Base-by-base conservation (phyloP, 2,329 filamentous ascomycete species). In the Paraphoma sp. region DNA sequence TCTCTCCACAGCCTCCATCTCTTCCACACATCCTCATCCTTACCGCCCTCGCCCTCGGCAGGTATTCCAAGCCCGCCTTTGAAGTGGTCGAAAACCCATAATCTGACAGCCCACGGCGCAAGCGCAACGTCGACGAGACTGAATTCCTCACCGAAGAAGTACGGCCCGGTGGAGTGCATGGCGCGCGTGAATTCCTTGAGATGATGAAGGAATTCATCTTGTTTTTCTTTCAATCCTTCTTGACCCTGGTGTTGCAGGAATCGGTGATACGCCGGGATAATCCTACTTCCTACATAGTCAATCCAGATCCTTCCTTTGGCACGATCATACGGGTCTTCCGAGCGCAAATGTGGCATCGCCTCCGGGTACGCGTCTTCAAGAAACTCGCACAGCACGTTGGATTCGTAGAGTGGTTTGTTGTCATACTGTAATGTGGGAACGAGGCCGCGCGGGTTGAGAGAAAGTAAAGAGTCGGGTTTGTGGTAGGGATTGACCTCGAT, bases 41-140 rank as follows among this genome's bases (percentile, higher is more conserved):
- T 78, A 0, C 80, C 82, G 2, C 79, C 81, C 49, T 81, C 45
- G 0, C 82, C 82, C 33, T 79, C 70, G 48, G 60, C 76, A 1
- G 82, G 83, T 41, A 87, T 78, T 0, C 81, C 80, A n/a, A 82
- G 58, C 0, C 83, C 84, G 1, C 80, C 81, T 54, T 93, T 93
- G 71, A 89, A 93, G 60, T 91, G 83, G 64, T 93, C 89, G 63
- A 93, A 88, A 6, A 92, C 78, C 80, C 89, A 93, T 17, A 92
- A 70, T 12, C 90, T 81, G 51, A 87, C 84, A 0, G 87, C 87
- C 89, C 89, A 93, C 0, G 90, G 90, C 38, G 87, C 90, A 3
- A 93, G 77, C 59, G 86, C 84, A 23, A 92, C 80, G 72, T 94
- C 91, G 12, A 92, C 85, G 17, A 93, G 76, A 51, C 83, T 83